A percentile compares a stretch with the other conserved stretches of the same genome.
Evolutionary conservation across 2,329 filamentous ascomycete genomes (phyloP).

Genomic region (Penicillium sp.): DNA sequence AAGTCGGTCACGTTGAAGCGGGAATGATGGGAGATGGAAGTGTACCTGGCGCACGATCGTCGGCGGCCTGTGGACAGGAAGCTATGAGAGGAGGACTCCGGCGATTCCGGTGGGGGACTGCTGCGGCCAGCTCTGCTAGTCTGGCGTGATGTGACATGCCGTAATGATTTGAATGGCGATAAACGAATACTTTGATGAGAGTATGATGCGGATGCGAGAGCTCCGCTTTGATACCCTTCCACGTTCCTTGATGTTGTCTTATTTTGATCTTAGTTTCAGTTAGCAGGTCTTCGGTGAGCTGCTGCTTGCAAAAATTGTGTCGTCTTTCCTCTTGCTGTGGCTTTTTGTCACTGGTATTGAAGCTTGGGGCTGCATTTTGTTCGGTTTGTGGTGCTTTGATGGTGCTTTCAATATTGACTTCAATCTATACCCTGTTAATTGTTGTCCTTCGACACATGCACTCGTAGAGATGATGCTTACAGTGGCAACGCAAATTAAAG

Average conservation of each 20-base stretch:
- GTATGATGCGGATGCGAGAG: background rate
- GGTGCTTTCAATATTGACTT: background rate
- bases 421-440: constrained; percentile 14
- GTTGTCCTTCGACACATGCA: background rate
- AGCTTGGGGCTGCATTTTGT: background rate
- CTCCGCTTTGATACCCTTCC: background rate
- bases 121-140: constrained; percentile 37
- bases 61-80: constrained; percentile 45
- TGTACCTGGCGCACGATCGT: constrained; percentile 31
- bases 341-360: constrained; percentile 5
- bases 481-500: no score
- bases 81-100: constrained; percentile 45
- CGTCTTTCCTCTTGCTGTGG: background rate
- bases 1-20: constrained; percentile 55
- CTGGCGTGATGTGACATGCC: constrained; percentile 27
- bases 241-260: background rate
- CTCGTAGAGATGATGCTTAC: background rate
- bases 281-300: background rate
- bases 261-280: background rate
- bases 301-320: constrained; percentile 13
- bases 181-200: constrained; percentile 5
- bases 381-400: background rate
- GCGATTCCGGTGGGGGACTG: constrained; percentile 44
- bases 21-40: constrained; percentile 28
- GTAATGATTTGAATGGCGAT: constrained; percentile 2